phyloP scores from a whole-genome alignment of 2,329 filamentous ascomycete genomes.

The Ceratocystis huliohia region DNA sequence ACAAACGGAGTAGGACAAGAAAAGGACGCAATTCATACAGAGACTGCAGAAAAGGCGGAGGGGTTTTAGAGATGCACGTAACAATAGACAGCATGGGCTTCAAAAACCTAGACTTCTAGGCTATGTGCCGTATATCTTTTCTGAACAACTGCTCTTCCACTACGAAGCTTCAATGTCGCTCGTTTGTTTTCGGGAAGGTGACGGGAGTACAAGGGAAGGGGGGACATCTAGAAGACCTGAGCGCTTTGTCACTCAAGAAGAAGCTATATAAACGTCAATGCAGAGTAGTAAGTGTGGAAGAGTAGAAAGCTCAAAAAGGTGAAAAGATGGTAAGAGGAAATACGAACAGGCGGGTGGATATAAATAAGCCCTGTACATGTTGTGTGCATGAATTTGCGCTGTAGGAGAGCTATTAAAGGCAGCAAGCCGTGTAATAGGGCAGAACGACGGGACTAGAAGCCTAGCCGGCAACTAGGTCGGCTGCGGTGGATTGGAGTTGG shows the following conservation, averaged over 20 bases:
- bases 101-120: neutral
- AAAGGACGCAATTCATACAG: neutral
- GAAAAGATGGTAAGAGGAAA: neutral
- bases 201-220: neutral
- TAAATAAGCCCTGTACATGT: neutral
- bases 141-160: neutral
- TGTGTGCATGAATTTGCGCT: neutral
- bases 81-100: neutral
- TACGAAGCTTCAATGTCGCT: neutral
- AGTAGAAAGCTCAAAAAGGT: neutral
- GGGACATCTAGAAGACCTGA: conserved; percentile 4
- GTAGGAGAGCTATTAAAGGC: no score
- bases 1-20: neutral
- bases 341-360: neutral
- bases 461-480: no score
- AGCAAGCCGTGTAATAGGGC: no score
- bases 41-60: neutral
- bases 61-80: neutral
- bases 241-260: conserved; percentile 1
- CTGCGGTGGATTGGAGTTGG: no score
- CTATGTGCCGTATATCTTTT: neutral
- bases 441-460: no score
- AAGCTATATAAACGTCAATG: neutral
- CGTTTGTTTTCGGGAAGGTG: neutral
- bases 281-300: neutral